Evolutionary conservation across 192 early-diverging fungal species (phyloP).

Genomic region (Geosiphon pyriformis): DNA sequence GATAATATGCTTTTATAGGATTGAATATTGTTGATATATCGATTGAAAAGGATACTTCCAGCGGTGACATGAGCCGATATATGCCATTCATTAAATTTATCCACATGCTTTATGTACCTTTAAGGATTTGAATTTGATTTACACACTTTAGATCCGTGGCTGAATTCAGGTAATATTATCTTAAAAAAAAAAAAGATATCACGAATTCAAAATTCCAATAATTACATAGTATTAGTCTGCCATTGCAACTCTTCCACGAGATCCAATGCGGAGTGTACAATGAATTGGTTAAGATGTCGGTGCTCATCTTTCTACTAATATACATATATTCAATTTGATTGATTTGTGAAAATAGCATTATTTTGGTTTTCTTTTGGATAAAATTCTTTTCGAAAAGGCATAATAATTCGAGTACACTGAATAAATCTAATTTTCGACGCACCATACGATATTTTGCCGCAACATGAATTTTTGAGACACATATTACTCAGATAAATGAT

Average conservation of each 20-base stretch:
- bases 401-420: too few species aligned
- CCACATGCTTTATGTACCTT: conserved; percentile 91
- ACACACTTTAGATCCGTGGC: too few species aligned
- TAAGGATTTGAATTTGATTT: not conserved
- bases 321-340: too few species aligned
- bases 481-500: too few species aligned
- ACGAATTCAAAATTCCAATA: not conserved
- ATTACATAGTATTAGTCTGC: conserved; percentile 76
- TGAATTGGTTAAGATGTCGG: conserved; percentile 92
- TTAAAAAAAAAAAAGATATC: conserved; percentile 7
- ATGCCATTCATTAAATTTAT: conserved; percentile 91
- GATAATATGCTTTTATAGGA: conserved; percentile 2
- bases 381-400: too few species aligned
- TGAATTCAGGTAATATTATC: conserved; percentile 3
- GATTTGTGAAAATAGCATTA: too few species aligned
- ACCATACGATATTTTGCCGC: too few species aligned
- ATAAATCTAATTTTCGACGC: too few species aligned
- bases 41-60: conserved; percentile 53
- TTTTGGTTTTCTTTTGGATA: too few species aligned
- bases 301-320: conserved; percentile 66
- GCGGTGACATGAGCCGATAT: conserved; percentile 90
- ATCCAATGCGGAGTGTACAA: conserved; percentile 94
- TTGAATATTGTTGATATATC: not conserved
- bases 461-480: too few species aligned
- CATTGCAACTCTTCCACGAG: conserved; percentile 94